Conservation (phyloP, 441 rosid species). For the Aquilaria agallochum region DNA sequence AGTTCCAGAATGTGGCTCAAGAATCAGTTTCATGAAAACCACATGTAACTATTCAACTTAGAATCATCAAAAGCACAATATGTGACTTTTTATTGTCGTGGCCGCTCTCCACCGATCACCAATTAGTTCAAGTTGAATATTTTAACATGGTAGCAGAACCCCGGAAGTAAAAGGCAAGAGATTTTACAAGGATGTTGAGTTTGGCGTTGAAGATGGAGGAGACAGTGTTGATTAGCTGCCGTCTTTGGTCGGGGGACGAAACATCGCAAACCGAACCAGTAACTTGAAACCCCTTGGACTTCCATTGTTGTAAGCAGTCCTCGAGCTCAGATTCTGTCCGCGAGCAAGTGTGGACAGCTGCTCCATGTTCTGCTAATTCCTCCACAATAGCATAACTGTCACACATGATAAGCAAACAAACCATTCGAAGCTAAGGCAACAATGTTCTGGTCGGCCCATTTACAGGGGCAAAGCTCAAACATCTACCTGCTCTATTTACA, state of each 20-base stretch:
- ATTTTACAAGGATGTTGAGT: slow-evolving; percentile 57
- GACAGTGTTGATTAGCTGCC: slow-evolving; percentile 34
- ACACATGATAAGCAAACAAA: slow-evolving; percentile 2
- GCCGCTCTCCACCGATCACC: no score
- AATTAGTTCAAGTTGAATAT: no score
- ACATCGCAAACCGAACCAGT: slow-evolving; percentile 59
- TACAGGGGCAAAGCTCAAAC: no score
- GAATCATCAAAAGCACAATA: not conserved
- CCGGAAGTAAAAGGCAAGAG: not conserved
- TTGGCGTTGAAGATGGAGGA: slow-evolving; percentile 45
- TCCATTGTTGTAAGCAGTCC: slow-evolving; percentile 40
- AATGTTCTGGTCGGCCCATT: not conserved
- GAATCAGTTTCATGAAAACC: not conserved
- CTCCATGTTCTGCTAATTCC: slow-evolving; percentile 59
- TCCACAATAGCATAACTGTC: slow-evolving; percentile 67
- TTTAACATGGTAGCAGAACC: no score
- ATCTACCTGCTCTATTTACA: not conserved
- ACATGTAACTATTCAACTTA: not conserved
- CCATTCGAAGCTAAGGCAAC: not conserved
- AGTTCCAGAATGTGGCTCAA: not conserved
- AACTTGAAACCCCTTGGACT: slow-evolving; percentile 31
- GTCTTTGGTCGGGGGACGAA: slow-evolving; percentile 36
- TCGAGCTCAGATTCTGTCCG: slow-evolving; percentile 47
- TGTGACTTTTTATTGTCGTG: no score
- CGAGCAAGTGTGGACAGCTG: slow-evolving; percentile 64